Evolutionary conservation across 129 eudicot species (phyloP), one percentile per base, ranked within the genome.

Genomic region (Flaveria robusta): DNA sequence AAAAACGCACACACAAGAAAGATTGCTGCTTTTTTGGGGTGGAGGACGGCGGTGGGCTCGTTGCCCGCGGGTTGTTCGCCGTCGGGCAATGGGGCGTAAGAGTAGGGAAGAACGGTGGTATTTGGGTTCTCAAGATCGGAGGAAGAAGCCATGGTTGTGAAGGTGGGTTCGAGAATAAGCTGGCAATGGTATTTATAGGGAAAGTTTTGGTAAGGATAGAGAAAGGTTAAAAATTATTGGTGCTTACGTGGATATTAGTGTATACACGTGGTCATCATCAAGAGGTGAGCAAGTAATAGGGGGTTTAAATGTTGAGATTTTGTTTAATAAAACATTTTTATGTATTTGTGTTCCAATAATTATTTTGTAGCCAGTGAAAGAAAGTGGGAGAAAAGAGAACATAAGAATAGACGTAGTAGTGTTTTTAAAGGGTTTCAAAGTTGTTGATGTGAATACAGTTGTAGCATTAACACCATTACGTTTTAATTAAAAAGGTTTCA

Each of bases 231-330:
- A 81, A 47, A 41, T 29, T 46, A 75, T 47, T 20, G 71, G 31
- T 70, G 78, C 74, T 70, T 72, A 81, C 73, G 74, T 81, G 85
- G 85, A 81, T 31, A 23, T 75, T 81, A 77, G 16, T 72, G 74
- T 66, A 62, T 81, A 49, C 81, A 81, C 56, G 85, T 81, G 85
- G 69, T 58, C n/a, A 41, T 81, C 72, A 2, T 31, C 46, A 16
- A 68, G 39, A 34, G 51, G 50, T 27, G 26, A 70, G 16, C 43
- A 26, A 64, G 31, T 26, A 27, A 9, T 3, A 5, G 20, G 9
- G 5, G 27, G n/a, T 11, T 60, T 46, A 8, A 43, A 2, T 43
- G 12, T 13, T 46, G 51, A 13, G 13, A 12, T 46, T 46, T 2
- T 46, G 51, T 13, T 13, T 42, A 9, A 10, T 42, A 8, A 1